Evolutionary conservation across 495 filamentous ascomycete genomes (phyloP).

Genomic region (Aspergillus kassunensis): DNA sequence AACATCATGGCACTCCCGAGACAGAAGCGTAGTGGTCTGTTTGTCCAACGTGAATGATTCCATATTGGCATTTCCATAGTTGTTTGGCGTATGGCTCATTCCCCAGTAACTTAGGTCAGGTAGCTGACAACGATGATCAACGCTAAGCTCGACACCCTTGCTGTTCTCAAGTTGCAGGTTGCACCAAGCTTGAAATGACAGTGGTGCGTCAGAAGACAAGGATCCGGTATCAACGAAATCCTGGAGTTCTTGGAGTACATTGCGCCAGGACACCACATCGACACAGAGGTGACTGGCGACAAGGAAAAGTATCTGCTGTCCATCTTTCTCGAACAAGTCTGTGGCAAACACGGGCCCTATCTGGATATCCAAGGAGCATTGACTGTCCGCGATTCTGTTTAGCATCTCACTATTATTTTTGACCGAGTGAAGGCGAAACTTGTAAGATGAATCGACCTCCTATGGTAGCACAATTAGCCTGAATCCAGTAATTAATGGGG

Average conservation of each 20-base stretch:
- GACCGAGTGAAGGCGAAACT: constrained; percentile 32
- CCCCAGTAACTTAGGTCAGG: constrained; percentile 49
- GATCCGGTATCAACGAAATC: constrained; percentile 49
- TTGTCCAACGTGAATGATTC: constrained; percentile 43
- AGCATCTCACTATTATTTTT: constrained; percentile 29
- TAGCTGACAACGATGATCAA: constrained; percentile 32
- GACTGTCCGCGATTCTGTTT: constrained; percentile 33
- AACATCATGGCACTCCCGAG: constrained; percentile 38
- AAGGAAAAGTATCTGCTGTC: constrained; percentile 57
- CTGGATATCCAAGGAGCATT: constrained; percentile 37
- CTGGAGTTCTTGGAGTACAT: constrained; percentile 64
- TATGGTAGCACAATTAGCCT: constrained; percentile 20
- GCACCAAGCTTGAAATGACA: constrained; percentile 66
- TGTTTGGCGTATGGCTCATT: constrained; percentile 43
- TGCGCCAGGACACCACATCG: constrained; percentile 68
- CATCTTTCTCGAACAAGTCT: constrained; percentile 50
- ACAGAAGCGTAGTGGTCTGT: constrained; percentile 40
- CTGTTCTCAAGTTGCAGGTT: constrained; percentile 39
- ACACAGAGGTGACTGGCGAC: constrained; percentile 65
- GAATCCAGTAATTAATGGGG: background rate
- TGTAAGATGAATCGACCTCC: constrained; percentile 41
- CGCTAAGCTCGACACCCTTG: constrained; percentile 18
- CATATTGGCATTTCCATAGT: constrained; percentile 45
- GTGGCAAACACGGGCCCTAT: constrained; percentile 43
- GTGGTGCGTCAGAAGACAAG: constrained; percentile 34